Conservation (phyloP, 2,329 filamentous ascomycete species). For the Colletotrichum falcatum region DNA sequence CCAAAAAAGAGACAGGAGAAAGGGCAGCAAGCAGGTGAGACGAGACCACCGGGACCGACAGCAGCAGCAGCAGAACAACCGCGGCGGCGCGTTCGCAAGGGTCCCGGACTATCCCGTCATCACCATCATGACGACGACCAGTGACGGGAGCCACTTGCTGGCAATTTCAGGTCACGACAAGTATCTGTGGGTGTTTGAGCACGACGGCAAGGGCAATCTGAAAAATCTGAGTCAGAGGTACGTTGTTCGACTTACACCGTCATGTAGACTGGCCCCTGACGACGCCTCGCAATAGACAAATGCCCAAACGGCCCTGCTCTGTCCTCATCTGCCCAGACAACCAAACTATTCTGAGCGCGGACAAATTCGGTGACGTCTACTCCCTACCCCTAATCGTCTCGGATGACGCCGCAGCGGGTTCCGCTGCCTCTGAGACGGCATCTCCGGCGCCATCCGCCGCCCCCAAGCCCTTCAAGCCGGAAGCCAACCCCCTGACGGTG, state of each 20-base stretch:
- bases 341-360: conserved; percentile 81
- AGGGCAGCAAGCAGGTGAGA: conserved; percentile 38
- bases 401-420: conserved; percentile 39
- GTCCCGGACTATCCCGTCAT: conserved; percentile 72
- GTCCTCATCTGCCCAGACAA: conserved; percentile 77
- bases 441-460: conserved; percentile 37
- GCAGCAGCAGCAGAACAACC: conserved; percentile 46
- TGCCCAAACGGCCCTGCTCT: conserved; percentile 91
- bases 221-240: conserved; percentile 80
- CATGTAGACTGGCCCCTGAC: conserved; percentile 46
- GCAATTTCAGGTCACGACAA: conserved; percentile 94
- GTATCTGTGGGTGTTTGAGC: conserved; percentile 82
- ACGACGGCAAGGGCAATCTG: conserved; percentile 71
- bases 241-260: conserved; percentile 20
- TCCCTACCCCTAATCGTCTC: conserved; percentile 76
- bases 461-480: conserved; percentile 56
- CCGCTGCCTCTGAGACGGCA: conserved; percentile 35
- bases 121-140: conserved; percentile 74
- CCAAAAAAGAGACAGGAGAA: conserved; percentile 46
- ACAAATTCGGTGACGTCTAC: conserved; percentile 99
- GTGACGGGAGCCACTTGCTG: conserved; percentile 75
- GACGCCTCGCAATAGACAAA: conserved; percentile 66
- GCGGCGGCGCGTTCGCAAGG: conserved; percentile 46
- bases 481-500: conserved; percentile 70
- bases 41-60: conserved; percentile 50